These are phyloP conservation scores for Bruguiera sexangula DNA, from an alignment of 345 rosid genomes.

Conservation along the genomic window DNA sequence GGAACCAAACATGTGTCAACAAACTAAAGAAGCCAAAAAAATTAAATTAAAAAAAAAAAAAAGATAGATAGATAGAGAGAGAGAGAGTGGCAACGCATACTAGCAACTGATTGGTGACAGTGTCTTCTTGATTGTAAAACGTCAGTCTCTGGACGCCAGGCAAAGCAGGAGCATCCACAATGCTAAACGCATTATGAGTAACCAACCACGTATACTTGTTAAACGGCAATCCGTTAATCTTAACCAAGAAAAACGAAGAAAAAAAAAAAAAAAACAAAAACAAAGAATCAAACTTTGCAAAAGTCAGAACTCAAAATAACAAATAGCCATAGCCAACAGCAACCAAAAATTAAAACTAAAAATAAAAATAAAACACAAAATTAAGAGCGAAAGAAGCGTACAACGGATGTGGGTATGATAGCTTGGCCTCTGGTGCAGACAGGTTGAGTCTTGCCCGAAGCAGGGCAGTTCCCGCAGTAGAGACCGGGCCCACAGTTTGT, in stretches of 20 bases:
- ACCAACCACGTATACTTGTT: constrained; percentile 95
- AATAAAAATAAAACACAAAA: constrained; percentile 20
- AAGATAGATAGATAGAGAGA: not conserved
- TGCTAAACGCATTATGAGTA: constrained; percentile 92
- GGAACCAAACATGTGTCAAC: not conserved
- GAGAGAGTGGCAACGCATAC: constrained; percentile 33
- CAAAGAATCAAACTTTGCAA: constrained; percentile 8
- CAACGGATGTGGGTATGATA: constrained; percentile 63
- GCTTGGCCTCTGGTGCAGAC: constrained; percentile 88
- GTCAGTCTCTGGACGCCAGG: constrained; percentile 84
- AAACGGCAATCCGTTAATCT: constrained; percentile 83
- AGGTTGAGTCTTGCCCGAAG: constrained; percentile 63
- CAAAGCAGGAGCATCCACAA: constrained; percentile 76
- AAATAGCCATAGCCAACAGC: constrained; percentile 27
- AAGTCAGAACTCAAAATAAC: constrained; percentile 10
- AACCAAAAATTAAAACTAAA: constrained; percentile 22
- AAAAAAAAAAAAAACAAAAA: not conserved
- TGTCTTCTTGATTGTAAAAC: constrained; percentile 88
- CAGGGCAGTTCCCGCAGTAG: constrained; percentile 86
- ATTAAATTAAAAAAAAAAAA: not conserved
- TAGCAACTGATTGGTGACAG: constrained; percentile 75
- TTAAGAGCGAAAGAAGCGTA: constrained; percentile 29
- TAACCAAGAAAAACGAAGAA: constrained; percentile 5
- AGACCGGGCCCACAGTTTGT: constrained; percentile 76
- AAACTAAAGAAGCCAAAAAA: too few species aligned